Base-by-base conservation (phyloP, 1,284 basidiomycete species). In the Boletus smithii region DNA sequence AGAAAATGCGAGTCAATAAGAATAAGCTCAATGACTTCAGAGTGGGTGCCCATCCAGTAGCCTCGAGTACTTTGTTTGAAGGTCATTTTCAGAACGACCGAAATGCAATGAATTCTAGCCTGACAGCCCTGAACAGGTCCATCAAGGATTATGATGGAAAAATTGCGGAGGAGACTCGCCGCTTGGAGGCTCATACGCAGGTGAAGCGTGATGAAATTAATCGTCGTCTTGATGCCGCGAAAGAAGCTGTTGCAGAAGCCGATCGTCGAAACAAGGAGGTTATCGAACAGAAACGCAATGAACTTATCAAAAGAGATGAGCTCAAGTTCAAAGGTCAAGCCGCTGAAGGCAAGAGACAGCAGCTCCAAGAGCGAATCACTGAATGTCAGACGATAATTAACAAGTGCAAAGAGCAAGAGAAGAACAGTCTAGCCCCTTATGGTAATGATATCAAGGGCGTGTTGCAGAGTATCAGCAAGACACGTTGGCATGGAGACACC, bases 361-460 rank as follows among this genome's bases (percentile, higher is more conserved):
- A 62, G 5, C 54, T 73, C 10, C 61, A 71, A 54, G 59, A 62
- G 2, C 64, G 71, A 24, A 74, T 85, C 42, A 51, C 61, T 9
- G 69, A 73, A 30, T 71, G 67, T 44, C 67, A 76, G 30, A 64
- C 67, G 6, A 76, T 77, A 65, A 77, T 85, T 44, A 55, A 57
- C 34, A 67, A 70, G 32, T 76, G 75, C 36, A 66, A 61, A 33
- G 69, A 76, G 31, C 68, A 75, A 35, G 76, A 79, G 55, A 72
- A 74, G 49, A 81, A 83, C 57, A 72, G 69, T 37, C 70, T 83
- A n/a, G 71, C 76, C 11, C 73, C 77, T 3, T 91, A 82, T 53
- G 88, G 88, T 2, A 68, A 60, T 18, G 74, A 87, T 51, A 81
- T 89, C 58, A 72, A 85, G 40, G 60, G 61, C 0, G 74, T 92